Evolutionary conservation across 352 stramenopile species (phyloP).

Genomic region (Pythium scleroteichum): DNA sequence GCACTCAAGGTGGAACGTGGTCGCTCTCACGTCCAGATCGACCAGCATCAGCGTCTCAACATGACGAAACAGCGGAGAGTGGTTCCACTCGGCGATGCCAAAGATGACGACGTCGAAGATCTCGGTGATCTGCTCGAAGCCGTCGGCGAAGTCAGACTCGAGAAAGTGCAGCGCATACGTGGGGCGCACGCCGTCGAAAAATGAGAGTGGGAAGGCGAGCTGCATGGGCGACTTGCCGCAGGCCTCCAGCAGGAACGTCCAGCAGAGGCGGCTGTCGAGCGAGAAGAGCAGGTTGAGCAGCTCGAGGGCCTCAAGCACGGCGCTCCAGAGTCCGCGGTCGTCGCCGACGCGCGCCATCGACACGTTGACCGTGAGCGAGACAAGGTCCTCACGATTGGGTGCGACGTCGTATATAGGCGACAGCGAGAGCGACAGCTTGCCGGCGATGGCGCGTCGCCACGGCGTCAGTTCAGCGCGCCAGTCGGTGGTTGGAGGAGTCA

Average conservation of each 20-base stretch:
- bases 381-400: slow-evolving; percentile 6
- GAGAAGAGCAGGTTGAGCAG: slow-evolving; percentile 7
- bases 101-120: slow-evolving; percentile 11
- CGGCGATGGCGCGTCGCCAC: slow-evolving; percentile 2
- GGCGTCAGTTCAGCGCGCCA: slow-evolving; percentile 6
- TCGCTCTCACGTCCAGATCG: not conserved
- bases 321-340: slow-evolving; percentile 10
- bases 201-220: slow-evolving; percentile 12
- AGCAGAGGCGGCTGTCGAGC: not conserved
- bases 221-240: not conserved
- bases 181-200: not conserved
- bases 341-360: slow-evolving; percentile 9
- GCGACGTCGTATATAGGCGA: not conserved
- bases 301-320: slow-evolving; percentile 13
- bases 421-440: slow-evolving; percentile 1
- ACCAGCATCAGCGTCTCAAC: not conserved
- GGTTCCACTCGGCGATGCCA: slow-evolving; percentile 15
- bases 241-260: slow-evolving; percentile 2
- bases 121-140: slow-evolving; percentile 8
- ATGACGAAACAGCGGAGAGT: slow-evolving; percentile 6
- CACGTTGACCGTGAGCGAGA: slow-evolving; percentile 3
- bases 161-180: slow-evolving; percentile 8
- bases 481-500: not conserved
- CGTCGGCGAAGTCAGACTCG: slow-evolving; percentile 9
- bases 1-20: not conserved